A percentile compares a stretch with the other conserved stretches of the same genome.
phyloP scores from a whole-genome alignment of 441 rosid genomes.

The Manihot esculenta region DNA sequence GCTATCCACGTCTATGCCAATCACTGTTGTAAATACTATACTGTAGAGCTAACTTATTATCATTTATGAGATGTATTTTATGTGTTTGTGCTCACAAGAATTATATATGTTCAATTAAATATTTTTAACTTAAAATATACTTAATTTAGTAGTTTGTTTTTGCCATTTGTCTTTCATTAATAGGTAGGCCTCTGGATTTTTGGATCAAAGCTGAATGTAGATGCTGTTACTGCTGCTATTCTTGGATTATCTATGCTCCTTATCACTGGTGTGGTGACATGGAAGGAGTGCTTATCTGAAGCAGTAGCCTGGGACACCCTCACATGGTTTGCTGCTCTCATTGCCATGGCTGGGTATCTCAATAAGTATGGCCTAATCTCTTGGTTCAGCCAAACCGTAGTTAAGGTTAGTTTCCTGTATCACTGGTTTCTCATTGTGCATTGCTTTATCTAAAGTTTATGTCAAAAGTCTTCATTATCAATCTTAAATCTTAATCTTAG shows the following conservation, averaged over 20 bases:
- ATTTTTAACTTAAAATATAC: not conserved
- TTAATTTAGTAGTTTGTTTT: constrained; percentile 8
- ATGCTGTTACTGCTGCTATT: constrained; percentile 98
- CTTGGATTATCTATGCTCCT: constrained; percentile 93
- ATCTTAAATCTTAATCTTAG: not conserved
- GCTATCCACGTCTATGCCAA: not conserved
- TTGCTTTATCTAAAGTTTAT: constrained; percentile 1
- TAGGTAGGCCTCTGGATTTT: constrained; percentile 97
- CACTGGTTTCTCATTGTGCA: not conserved
- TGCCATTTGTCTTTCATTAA: constrained; percentile 14
- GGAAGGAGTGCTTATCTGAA: constrained; percentile 98
- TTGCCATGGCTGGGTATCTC: constrained; percentile 98
- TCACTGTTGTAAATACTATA: constrained; percentile 7
- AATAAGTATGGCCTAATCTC: constrained; percentile 97
- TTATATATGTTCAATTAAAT: not conserved
- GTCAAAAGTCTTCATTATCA: not conserved
- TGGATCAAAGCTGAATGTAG: constrained; percentile 73
- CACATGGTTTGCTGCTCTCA: constrained; percentile 99
- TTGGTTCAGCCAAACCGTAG: constrained; percentile 98
- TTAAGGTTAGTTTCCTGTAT: constrained; percentile 59
- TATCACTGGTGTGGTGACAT: constrained; percentile 87
- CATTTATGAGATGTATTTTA: not conserved
- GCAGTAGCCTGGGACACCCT: constrained; percentile 99
- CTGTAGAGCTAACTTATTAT: not conserved
- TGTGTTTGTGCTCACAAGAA: constrained; percentile 1